Conservation (phyloP, 306 rosid species). For the Pyrus communis region DNA sequence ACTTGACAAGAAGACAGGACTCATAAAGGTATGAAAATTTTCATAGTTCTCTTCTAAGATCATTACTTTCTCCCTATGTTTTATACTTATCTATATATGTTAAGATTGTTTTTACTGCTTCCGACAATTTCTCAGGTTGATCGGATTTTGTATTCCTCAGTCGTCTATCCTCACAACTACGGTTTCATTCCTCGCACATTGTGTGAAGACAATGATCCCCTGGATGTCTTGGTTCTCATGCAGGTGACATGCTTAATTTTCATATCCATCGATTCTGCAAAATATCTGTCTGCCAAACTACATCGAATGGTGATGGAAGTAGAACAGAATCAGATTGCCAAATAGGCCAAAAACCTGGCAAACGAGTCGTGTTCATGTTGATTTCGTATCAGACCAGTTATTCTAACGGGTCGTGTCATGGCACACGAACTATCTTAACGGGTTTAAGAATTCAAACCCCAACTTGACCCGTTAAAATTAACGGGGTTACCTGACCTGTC, state of each 20-base stretch:
- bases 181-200: constrained; percentile 92
- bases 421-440: too few species aligned
- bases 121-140: constrained; percentile 58
- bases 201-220: constrained; percentile 95
- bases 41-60: not conserved
- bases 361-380: too few species aligned
- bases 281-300: not conserved
- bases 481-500: too few species aligned
- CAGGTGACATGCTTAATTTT: constrained; percentile 40
- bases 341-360: too few species aligned
- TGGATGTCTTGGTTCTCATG: constrained; percentile 92
- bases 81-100: not conserved
- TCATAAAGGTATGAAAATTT: constrained; percentile 56
- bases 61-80: too few species aligned
- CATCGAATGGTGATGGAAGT: not conserved
- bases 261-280: not conserved
- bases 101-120: constrained; percentile 11
- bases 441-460: too few species aligned
- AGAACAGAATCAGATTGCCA: not conserved
- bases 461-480: too few species aligned
- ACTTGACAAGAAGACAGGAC: constrained; percentile 96
- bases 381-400: too few species aligned
- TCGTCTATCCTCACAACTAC: constrained; percentile 93
- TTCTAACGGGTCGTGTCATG: too few species aligned
- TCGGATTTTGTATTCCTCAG: constrained; percentile 80